Evolutionary conservation across 306 rosid species (phyloP).

Genomic region (Prunus padus): DNA sequence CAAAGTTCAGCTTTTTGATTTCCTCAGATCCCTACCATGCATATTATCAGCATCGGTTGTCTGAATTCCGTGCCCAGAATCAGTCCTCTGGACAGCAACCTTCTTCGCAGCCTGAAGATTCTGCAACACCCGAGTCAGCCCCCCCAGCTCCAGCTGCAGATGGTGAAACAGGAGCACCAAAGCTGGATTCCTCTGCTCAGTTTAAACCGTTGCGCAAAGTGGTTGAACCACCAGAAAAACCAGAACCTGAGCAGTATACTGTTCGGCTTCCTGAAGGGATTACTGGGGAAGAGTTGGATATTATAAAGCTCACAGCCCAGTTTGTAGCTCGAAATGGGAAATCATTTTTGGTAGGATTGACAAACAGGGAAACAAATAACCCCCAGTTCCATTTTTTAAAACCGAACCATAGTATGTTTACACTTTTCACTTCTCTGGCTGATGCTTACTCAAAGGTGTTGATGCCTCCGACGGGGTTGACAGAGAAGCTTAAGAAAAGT

Average conservation of each 20-base stretch:
- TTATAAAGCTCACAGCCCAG: slow-evolving; percentile 93
- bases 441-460: slow-evolving; percentile 90
- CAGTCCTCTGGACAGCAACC: slow-evolving; percentile 54
- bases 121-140: slow-evolving; percentile 34
- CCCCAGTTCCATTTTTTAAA: slow-evolving; percentile 93
- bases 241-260: slow-evolving; percentile 88
- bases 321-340: slow-evolving; percentile 96
- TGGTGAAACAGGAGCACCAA: slow-evolving; percentile 40
- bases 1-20: slow-evolving; percentile 73
- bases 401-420: slow-evolving; percentile 95
- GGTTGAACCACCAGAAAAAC: slow-evolving; percentile 94
- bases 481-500: slow-evolving; percentile 77
- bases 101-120: slow-evolving; percentile 42
- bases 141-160: slow-evolving; percentile 42
- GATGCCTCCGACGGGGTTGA: slow-evolving; percentile 87
- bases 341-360: slow-evolving; percentile 83
- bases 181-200: slow-evolving; percentile 64
- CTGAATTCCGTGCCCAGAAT: slow-evolving; percentile 79
- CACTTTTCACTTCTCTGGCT: slow-evolving; percentile 88
- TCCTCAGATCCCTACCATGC: slow-evolving; percentile 82
- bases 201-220: slow-evolving; percentile 69
- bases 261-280: slow-evolving; percentile 96
- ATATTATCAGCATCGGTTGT: slow-evolving; percentile 80
- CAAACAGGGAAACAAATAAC: slow-evolving; percentile 86
- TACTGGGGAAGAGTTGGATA: slow-evolving; percentile 91